Evolutionary conservation across 2,329 filamentous ascomycete genomes (phyloP).

Genomic region (Sporothrix humicola): DNA sequence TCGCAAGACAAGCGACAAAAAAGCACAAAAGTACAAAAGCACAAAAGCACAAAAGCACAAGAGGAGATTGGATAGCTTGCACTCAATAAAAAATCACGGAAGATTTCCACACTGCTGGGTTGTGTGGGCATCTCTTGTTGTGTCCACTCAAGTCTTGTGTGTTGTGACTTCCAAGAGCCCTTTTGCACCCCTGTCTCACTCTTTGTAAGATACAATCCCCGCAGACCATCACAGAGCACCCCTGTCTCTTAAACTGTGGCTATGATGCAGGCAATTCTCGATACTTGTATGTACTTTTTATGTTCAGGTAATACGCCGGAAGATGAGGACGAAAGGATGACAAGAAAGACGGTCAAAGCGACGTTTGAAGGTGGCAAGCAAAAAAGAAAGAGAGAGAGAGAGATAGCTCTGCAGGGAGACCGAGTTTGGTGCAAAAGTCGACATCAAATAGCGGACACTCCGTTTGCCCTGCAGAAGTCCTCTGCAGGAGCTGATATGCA

Average conservation of each 20-base stretch:
- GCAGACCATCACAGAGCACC: conserved; percentile 3
- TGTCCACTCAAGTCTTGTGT: too few relatives aligned
- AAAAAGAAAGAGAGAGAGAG: background rate
- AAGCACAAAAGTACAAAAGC: background rate
- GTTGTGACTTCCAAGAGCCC: background rate
- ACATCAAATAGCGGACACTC: background rate
- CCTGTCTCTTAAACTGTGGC: background rate
- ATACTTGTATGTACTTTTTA: too few relatives aligned
- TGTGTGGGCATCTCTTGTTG: background rate
- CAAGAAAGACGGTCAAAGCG: background rate
- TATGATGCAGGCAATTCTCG: background rate
- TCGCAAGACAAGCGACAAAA: background rate
- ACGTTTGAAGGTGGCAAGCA: background rate
- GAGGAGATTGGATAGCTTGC: background rate
- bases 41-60: background rate
- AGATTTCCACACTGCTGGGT: background rate
- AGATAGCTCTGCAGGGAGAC: background rate
- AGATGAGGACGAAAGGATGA: background rate
- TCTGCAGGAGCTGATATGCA: conserved; percentile 16
- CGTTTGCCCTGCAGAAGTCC: conserved; percentile 4
- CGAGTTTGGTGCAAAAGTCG: background rate
- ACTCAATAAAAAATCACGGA: background rate
- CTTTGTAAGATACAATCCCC: background rate
- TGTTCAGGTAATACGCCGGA: background rate
- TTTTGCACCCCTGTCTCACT: background rate